These are phyloP conservation scores for Paratinospora sagittata DNA, from an alignment of 164 flowering plant genomes.

Conservation along the genomic window DNA sequence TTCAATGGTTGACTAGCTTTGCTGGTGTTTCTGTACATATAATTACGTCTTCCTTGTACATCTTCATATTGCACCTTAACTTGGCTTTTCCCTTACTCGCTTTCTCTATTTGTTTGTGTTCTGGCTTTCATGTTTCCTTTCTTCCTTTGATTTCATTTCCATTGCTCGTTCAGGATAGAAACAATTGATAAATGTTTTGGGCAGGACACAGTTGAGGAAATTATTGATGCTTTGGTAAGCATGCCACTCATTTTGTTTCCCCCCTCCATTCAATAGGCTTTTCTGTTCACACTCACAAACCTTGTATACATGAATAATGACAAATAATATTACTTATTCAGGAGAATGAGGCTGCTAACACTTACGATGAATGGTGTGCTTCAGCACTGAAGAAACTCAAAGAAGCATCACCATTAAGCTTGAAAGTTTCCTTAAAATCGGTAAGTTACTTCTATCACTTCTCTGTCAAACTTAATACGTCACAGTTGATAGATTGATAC, in stretches of 20 bases:
- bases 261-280: too few species aligned
- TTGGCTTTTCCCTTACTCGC: background rate
- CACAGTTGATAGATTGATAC: too few species aligned
- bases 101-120: background rate
- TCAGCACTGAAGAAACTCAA: constrained; percentile 47
- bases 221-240: constrained; percentile 79
- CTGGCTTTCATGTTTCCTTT: background rate
- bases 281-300: too few species aligned
- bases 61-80: background rate
- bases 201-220: constrained; percentile 87
- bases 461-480: background rate
- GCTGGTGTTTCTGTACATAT: background rate
- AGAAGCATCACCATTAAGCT: constrained; percentile 83
- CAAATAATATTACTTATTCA: constrained; percentile 12
- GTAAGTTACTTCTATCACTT: constrained; percentile 37
- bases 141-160: background rate
- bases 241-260: background rate
- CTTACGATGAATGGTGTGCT: constrained; percentile 52
- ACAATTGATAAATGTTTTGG: constrained; percentile 70
- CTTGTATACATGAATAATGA: background rate
- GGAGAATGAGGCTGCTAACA: constrained; percentile 55
- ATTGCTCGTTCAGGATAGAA: constrained; percentile 42
- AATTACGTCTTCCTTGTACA: background rate
- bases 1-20: background rate
- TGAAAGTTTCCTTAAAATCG: constrained; percentile 70